Evolutionary conservation across 148 eudicot genomes (phyloP).

Genomic region (Chenopodium berlandieri): DNA sequence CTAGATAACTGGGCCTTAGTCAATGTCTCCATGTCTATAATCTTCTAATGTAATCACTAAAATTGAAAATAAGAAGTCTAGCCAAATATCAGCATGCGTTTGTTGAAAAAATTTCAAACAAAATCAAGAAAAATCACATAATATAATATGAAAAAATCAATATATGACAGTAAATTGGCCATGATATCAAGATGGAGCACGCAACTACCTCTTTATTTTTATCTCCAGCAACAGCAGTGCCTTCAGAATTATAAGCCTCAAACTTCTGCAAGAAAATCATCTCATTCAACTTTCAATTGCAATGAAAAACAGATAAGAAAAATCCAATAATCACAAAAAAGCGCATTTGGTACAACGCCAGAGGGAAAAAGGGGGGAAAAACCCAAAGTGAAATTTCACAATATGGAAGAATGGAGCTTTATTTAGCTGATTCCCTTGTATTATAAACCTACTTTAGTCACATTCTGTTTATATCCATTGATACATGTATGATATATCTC

Average conservation of each 20-base stretch:
- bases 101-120: neutral
- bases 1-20: neutral
- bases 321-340: neutral
- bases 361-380: too few relatives aligned
- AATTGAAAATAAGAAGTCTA: neutral
- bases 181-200: neutral
- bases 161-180: neutral
- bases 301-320: neutral
- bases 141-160: neutral
- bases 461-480: too few relatives aligned
- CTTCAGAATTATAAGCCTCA: slow-evolving; percentile 87
- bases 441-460: too few relatives aligned
- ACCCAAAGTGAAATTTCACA: neutral
- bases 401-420: neutral
- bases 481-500: too few relatives aligned
- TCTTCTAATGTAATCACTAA: neutral
- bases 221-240: slow-evolving; percentile 82
- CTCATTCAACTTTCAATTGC: neutral
- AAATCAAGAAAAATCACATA: neutral
- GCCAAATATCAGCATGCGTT: neutral
- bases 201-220: slow-evolving; percentile 78
- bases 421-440: too few relatives aligned
- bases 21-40: neutral
- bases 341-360: neutral
- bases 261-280: slow-evolving; percentile 58